phyloP scores from a whole-genome alignment of 176 grass and related monocot species.

The Musa beccarii region DNA sequence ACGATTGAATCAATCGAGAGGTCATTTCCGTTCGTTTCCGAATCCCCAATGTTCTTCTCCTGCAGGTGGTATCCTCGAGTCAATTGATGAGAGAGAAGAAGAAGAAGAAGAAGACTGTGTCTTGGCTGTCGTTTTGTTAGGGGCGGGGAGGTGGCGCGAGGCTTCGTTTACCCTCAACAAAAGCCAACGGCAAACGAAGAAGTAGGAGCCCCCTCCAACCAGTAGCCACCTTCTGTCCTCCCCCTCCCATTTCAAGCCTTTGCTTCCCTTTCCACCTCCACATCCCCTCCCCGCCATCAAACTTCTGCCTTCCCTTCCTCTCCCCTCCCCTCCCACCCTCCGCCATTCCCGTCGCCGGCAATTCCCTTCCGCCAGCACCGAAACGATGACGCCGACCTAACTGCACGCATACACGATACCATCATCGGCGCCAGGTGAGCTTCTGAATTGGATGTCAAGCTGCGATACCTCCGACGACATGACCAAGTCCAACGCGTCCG shows the following conservation, averaged over 20 bases:
- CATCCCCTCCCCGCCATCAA: not conserved
- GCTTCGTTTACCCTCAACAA: not conserved
- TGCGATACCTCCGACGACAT: constrained; percentile 45
- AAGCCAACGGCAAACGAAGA: constrained; percentile 2
- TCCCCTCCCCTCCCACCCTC: not conserved
- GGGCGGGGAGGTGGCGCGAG: not conserved
- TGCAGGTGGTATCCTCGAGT: too few relatives aligned
- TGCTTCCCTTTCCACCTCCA: not conserved
- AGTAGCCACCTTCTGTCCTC: not conserved
- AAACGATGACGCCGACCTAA: not conserved
- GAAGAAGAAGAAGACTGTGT: too few relatives aligned
- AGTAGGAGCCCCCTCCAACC: not conserved
- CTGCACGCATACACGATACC: not conserved
- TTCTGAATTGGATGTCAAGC: constrained; percentile 62
- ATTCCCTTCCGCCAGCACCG: not conserved
- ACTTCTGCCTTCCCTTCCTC: not conserved
- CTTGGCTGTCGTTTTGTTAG: not conserved
- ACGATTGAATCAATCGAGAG: too few relatives aligned
- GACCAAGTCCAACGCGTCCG: constrained; percentile 51
- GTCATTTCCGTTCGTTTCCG: too few relatives aligned
- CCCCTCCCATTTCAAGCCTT: not conserved
- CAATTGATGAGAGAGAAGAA: too few relatives aligned
- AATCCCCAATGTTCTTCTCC: too few relatives aligned
- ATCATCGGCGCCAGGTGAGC: constrained; percentile 2
- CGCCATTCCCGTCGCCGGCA: not conserved